Base-by-base conservation (phyloP, 169 alveolate genomes). In the Cryptosporidium ryanae region DNA sequence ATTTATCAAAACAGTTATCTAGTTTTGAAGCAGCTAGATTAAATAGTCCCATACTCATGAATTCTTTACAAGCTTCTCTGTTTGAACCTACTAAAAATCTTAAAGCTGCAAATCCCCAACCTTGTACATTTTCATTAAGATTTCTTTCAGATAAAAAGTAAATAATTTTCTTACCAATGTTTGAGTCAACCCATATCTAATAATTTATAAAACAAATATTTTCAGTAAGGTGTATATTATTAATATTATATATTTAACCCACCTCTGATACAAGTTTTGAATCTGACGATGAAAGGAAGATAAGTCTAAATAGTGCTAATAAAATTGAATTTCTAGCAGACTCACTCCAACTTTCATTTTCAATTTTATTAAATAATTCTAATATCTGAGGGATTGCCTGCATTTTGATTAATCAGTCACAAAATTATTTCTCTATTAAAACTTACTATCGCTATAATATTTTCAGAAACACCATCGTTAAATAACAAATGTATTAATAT, bases 101-200 rank as follows among this genome's bases (percentile, higher is more conserved):
- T 31, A 76, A 61, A 59, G 87, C 87, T 76, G 76, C 87, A 76
- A 76, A 76, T 18, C 87, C 87, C 87, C 87, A 76, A 76, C 57
- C 32, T 61, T 76, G 76, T 55, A 48, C 63, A 18, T 55, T 59
- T 61, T 76, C 87, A 76, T 61, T 70, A 13, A 76, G 25, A 13
- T 61, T 76, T 76, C 59, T 63, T 43, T 43, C 49, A 3, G 15
- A 44, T 43, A 76, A 13, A 59, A 57, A 76, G 10, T 25, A 21
- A 2, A 76, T 25, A n/a, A 76, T 59, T 25, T 57, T 55, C n/a
- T 61, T 25, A 23, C 87, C 87, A 59, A 76, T 48, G 34, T 76
- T 61, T 0, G 87, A 59, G 23, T 76, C 64, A 18, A 59, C 64
- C 87, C 87, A 76, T 43, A 59, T 55, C 87, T 76, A 59, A 31